Base-by-base conservation (phyloP, 345 rosid genomes). In the Eucalyptus tenuipes region DNA sequence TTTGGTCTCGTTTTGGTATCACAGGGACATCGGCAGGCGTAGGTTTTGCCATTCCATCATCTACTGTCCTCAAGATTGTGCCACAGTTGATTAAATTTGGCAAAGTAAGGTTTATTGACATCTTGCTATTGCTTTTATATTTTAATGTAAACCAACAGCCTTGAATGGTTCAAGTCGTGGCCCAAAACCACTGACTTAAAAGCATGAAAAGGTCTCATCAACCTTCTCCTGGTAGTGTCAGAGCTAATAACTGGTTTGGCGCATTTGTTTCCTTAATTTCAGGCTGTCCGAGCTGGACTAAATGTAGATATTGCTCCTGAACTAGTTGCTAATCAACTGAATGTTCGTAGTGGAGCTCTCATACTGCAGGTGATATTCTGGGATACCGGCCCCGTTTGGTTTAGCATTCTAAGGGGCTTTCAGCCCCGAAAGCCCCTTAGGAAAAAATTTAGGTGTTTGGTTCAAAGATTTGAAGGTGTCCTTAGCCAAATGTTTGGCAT, bases 1-100 rank as follows among this genome's bases (percentile, higher is more conserved):
- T 68, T 87, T 48, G 24, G 52, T 87, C 31, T 10, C 45, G 59
- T 86, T 66, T 88, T 92, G 86, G 57, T 90, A 40, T 75, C 90
- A 88, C 94, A 96, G 99, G 99, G 80, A 94, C 99, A 88, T 97
- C 99, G 25, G 99, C 99, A 7, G 99, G 99, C 85, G 98, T 97
- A 42, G 99, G 99, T 17, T 97, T 97, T 92, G 99, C 99, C 85
- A 97, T 97, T 59, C 99, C 99, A 2, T 96, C 99, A 66, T 95
- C 98, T 64, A 96, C 98, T 7, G 98, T 97, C 80, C 90, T 94
- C 87, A 97, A 94, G 93, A 96, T 97, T 91, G 98, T 96, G 79
- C 99, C 99, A 86, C 99, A 96, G 90, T 94, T 97, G 88, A 96
- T 97, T 88, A 90, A 95, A 27, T 93, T 94, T 90, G 98, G 99